Evolutionary conservation across 2,329 filamentous ascomycete genomes (phyloP).

Genomic region (Decorospora gaudefroyi): DNA sequence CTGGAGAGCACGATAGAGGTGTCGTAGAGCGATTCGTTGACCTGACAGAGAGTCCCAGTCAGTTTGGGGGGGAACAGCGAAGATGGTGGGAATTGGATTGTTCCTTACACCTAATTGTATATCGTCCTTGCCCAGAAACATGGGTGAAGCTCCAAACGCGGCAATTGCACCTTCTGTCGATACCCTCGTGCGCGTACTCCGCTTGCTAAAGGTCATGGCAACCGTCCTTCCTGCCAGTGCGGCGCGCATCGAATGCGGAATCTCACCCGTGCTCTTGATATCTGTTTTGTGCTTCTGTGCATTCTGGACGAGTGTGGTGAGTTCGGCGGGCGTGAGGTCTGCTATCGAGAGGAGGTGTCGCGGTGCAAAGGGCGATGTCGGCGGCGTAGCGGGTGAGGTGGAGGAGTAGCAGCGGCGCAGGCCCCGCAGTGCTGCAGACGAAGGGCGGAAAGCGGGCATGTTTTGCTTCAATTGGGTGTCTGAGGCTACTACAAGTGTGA

Average conservation of each 20-base stretch:
- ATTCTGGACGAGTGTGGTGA: slow-evolving; percentile 81
- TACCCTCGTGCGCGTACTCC: slow-evolving; percentile 88
- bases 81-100: not conserved
- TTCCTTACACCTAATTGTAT: slow-evolving; percentile 88
- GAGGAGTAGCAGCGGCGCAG: slow-evolving; percentile 41
- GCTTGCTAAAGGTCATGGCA: slow-evolving; percentile 96
- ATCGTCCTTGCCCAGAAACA: slow-evolving; percentile 95
- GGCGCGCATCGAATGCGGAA: slow-evolving; percentile 63
- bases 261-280: slow-evolving; percentile 68
- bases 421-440: slow-evolving; percentile 38
- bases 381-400: slow-evolving; percentile 46
- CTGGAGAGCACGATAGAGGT: slow-evolving; percentile 92
- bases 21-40: slow-evolving; percentile 94
- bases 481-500: slow-evolving; percentile 7
- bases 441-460: slow-evolving; percentile 43
- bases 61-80: not conserved
- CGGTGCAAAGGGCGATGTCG: slow-evolving; percentile 64
- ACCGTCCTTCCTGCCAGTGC: slow-evolving; percentile 77
- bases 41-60: slow-evolving; percentile 53
- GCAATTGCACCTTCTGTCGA: slow-evolving; percentile 90
- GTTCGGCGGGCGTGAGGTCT: slow-evolving; percentile 78
- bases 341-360: slow-evolving; percentile 91
- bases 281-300: slow-evolving; percentile 74
- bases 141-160: slow-evolving; percentile 87
- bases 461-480: slow-evolving; percentile 12